Base-by-base conservation (phyloP, 495 filamentous ascomycete genomes). In the Tuber microsphaerosporum region DNA sequence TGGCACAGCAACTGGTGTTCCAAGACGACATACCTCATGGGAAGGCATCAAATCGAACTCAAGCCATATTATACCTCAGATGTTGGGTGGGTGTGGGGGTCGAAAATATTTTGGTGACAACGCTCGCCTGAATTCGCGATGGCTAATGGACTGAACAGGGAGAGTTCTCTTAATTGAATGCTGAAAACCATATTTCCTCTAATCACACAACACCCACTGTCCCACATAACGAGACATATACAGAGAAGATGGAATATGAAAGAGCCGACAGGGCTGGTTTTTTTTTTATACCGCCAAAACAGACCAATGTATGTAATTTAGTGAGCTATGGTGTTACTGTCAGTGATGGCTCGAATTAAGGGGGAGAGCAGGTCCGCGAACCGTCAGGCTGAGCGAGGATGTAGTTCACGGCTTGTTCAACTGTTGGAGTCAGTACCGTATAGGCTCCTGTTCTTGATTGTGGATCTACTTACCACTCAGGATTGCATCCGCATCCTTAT, bases 401-500 rank as follows among this genome's bases (percentile, higher is more conserved):
- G 88, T 98, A 98, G 84, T 93, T 89, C 76, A 97, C 93, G 73
- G 94, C 94, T 88, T 97, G 91, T 83, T 96, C 92, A 78, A 98
- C 94, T 97, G 81, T 85, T 78, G 37, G 51, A 74, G 83, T 83
- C 69, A 82, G 78, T 39, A 73, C 5, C n/a, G 31, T 10, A 71
- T 34, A 43, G 26, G 31, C 42, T 14, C 31, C 20, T 6, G 10
- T 46, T 69, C 31, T 41, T 10, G 73, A 39, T 22, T 46, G 17
- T 31, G 22, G 68, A 71, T 73, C 31, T n/a, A 88, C 94, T 79
- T 94, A 97, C 94, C 90, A 84, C 93, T 97, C 88, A 94, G 93
- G 84, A 99, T 97, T 78, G 89, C 88, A 86, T 99, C 95, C 79
- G 95, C 96, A 83, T 97, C 94, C 88, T 97, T 98, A 86, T 99